These are phyloP conservation scores for Oemleria cerasiformis DNA, from an alignment of 306 rosid species.

Conservation along the genomic window DNA sequence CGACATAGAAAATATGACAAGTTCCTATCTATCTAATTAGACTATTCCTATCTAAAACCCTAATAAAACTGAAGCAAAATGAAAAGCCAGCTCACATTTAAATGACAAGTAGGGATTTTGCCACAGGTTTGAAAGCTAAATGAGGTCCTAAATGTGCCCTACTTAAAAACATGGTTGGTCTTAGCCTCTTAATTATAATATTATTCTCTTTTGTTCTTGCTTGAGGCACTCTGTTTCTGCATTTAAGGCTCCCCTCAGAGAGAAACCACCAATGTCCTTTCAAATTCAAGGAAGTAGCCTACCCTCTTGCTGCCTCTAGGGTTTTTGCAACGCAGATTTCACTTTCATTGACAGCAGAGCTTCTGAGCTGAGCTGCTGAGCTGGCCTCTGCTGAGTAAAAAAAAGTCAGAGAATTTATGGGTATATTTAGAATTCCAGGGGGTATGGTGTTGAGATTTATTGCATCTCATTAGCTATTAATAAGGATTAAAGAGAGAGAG, in stretches of 20 bases:
- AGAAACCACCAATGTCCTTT: conserved; percentile 57
- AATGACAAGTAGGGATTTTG: conserved; percentile 30
- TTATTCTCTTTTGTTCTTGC: conserved; percentile 30
- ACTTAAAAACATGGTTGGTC: conserved; percentile 9
- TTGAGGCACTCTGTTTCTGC: conserved; percentile 36
- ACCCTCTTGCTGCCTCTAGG: too few species aligned
- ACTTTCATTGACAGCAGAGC: conserved; percentile 59
- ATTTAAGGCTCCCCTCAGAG: conserved; percentile 42
- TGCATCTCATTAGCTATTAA: not conserved
- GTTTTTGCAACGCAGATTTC: conserved; percentile 33
- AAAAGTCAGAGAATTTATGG: conserved; percentile 70
- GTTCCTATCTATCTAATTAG: conserved; percentile 13
- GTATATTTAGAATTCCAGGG: conserved; percentile 58
- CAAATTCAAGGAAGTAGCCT: conserved; percentile 41
- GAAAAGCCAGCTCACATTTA: conserved; percentile 2
- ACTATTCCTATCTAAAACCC: not conserved
- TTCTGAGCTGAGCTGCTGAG: conserved; percentile 53
- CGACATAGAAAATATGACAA: conserved; percentile 18
- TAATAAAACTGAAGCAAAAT: not conserved
- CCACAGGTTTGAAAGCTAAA: conserved; percentile 39
- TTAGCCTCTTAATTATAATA: not conserved
- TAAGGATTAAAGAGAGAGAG: conserved; percentile 22
- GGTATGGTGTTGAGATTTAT: conserved; percentile 31
- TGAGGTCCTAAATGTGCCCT: conserved; percentile 41
- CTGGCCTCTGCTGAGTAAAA: conserved; percentile 34